Evolutionary conservation across 805 yeast species (phyloP), one percentile per base, ranked within the genome.

Genomic region (Starmerella kuoi): DNA sequence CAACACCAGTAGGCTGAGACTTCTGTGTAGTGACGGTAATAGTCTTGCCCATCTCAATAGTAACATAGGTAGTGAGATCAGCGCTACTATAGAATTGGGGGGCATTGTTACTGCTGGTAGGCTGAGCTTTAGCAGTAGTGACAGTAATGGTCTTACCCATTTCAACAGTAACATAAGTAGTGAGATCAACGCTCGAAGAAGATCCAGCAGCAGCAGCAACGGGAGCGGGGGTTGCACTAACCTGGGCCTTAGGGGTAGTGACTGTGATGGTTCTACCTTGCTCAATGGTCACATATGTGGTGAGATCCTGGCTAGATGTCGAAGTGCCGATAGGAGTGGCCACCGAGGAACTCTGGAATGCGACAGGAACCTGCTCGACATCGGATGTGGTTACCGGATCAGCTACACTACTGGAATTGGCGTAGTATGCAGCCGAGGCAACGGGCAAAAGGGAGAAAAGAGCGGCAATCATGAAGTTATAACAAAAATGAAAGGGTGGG

Each of bases 41-140:
- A 38, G 55, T 49, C 45, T 44, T 31, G 39, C 54, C 53, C 46
- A 45, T 43, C 30, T 34, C 42, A 14, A 53, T 51, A 21, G 53
- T 49, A 27, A 49, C 48, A 40, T 48, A 45, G 20, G 53, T 49
- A 28, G 53, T 49, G 24, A 38, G 31, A 12, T 44, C 46, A 12
- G 19, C 33, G 38, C 37, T 25, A 12, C 33, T 3, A 9, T 11
- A 11, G 14, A 25, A 25, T 14, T 25, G 28, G 12, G 14, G 12
- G 14, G 28, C 12, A 14, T 9, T 14, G 9, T 25, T 9, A 14
- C 28, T 25, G 28, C 12, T 11, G 14, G 28, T 25, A 14, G 28
- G 28, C 7, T 44, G 37, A 18, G 37, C 24, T 14, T n/a, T 18
- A 17, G 38, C 17, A 8, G 38, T 25, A 17, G 37, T 35, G 28